These are phyloP conservation scores for Candida glucosophila DNA, from an alignment of 1,139 yeast species.

Conservation along the genomic window DNA sequence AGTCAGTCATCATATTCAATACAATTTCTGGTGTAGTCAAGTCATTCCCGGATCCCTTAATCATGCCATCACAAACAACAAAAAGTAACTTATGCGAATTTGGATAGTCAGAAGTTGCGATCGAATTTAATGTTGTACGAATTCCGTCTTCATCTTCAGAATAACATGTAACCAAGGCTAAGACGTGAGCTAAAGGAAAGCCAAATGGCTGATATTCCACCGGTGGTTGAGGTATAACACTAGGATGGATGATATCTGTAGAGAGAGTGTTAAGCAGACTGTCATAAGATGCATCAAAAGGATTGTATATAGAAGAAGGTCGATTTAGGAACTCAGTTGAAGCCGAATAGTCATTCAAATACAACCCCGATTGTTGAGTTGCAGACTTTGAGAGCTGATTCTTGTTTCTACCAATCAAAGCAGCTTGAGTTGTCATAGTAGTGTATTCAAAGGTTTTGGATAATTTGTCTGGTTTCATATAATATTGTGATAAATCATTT, in stretches of 20 bases:
- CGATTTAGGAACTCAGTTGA: slow-evolving; percentile 30
- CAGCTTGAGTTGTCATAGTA: slow-evolving; percentile 52
- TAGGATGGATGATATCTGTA: slow-evolving; percentile 65
- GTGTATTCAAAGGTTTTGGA: slow-evolving; percentile 41
- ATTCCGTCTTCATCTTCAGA: slow-evolving; percentile 86
- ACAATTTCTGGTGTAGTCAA: slow-evolving; percentile 82
- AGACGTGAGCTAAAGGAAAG: slow-evolving; percentile 77
- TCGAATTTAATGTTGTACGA: slow-evolving; percentile 80
- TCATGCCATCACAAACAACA: slow-evolving; percentile 85
- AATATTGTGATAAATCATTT: slow-evolving; percentile 32
- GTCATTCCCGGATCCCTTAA: slow-evolving; percentile 90
- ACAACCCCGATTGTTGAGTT: slow-evolving; percentile 15
- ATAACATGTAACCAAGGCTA: slow-evolving; percentile 85
- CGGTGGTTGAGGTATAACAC: slow-evolving; percentile 81
- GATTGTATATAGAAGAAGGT: slow-evolving; percentile 27
- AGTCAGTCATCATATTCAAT: slow-evolving; percentile 80
- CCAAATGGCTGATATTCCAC: slow-evolving; percentile 81
- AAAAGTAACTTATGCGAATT: slow-evolving; percentile 83
- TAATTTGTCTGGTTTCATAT: slow-evolving; percentile 25
- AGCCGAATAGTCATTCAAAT: slow-evolving; percentile 26
- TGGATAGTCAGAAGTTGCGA: slow-evolving; percentile 90
- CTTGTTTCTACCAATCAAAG: slow-evolving; percentile 21
- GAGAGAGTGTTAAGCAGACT: slow-evolving; percentile 43
- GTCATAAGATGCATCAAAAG: slow-evolving; percentile 35
- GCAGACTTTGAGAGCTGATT: slow-evolving; percentile 9